A percentile compares a stretch with the other conserved stretches of the same genome.
phyloP scores from a whole-genome alignment of 192 early-diverging fungal species.

The Linnemannia elongata region DNA sequence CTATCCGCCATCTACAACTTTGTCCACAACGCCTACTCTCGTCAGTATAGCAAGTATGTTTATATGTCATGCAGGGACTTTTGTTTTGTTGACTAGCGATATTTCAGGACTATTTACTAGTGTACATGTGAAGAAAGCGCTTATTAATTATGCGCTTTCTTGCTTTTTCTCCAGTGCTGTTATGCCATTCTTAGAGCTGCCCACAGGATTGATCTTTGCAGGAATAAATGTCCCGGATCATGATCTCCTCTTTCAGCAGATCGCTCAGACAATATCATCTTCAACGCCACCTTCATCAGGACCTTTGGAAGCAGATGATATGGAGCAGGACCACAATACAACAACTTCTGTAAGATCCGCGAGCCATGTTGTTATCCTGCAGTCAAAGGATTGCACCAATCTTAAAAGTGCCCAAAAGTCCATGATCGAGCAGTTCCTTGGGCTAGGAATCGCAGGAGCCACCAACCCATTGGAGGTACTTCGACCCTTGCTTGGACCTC shows the following conservation, averaged over 20 bases:
- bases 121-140: neutral
- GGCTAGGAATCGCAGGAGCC: conserved; percentile 30
- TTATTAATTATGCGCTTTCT: neutral
- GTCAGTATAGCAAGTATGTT: conserved; percentile 29
- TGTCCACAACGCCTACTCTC: conserved; percentile 66
- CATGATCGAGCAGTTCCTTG: conserved; percentile 80
- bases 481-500: too few relatives aligned
- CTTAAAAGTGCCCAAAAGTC: conserved; percentile 71
- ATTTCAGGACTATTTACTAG: too few relatives aligned
- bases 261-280: conserved; percentile 58
- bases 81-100: neutral
- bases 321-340: neutral
- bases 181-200: conserved; percentile 75
- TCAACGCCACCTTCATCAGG: conserved; percentile 29
- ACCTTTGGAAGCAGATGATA: neutral
- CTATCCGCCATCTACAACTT: conserved; percentile 71
- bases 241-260: conserved; percentile 75
- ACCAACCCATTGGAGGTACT: conserved; percentile 58
- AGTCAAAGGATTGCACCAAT: conserved; percentile 77
- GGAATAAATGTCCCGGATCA: conserved; percentile 85
- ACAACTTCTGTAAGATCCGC: neutral
- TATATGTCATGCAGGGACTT: neutral
- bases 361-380: conserved; percentile 73
- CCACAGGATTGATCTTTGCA: conserved; percentile 79
- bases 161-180: conserved; percentile 30